A percentile compares a stretch with the other conserved stretches of the same genome.
These are phyloP conservation scores for Podaxis sp. DNA, from an alignment of 768 basidiomycete species.

Conservation along the genomic window DNA sequence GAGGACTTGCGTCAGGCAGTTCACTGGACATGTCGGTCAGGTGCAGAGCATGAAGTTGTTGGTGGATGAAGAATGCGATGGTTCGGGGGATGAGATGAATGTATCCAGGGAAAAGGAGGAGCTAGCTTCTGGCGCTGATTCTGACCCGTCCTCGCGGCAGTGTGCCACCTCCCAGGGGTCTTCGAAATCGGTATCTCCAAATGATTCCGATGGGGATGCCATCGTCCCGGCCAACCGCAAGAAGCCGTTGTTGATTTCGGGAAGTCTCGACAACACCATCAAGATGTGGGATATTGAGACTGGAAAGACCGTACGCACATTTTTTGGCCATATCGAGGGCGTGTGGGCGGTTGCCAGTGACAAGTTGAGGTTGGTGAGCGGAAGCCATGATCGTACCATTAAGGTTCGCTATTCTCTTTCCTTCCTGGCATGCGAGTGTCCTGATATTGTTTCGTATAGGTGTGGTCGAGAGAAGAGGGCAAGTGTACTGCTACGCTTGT, in stretches of 20 bases:
- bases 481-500: constrained; percentile 87
- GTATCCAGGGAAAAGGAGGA: constrained; percentile 21
- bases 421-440: background rate
- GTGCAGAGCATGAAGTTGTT: constrained; percentile 89
- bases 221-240: constrained; percentile 30
- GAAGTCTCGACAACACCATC: constrained; percentile 92
- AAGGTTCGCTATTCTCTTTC: constrained; percentile 57
- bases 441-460: constrained; percentile 41
- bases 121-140: constrained; percentile 13
- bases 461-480: constrained; percentile 92
- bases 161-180: background rate
- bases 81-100: constrained; percentile 23
- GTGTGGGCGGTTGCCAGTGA: constrained; percentile 97
- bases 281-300: constrained; percentile 95
- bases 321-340: constrained; percentile 98
- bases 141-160: constrained; percentile 14
- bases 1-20: constrained; percentile 78
- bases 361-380: constrained; percentile 87
- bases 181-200: background rate
- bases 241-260: constrained; percentile 81
- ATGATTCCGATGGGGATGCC: background rate
- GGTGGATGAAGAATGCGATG: constrained; percentile 48
- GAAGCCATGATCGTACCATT: constrained; percentile 95
- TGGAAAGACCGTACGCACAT: constrained; percentile 72
- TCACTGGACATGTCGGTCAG: constrained; percentile 90